Percentiles rank a stretch among this genome's conserved stretches.
phyloP scores from a whole-genome alignment of 2,329 filamentous ascomycete species.

The Alternaria brassicicola region DNA sequence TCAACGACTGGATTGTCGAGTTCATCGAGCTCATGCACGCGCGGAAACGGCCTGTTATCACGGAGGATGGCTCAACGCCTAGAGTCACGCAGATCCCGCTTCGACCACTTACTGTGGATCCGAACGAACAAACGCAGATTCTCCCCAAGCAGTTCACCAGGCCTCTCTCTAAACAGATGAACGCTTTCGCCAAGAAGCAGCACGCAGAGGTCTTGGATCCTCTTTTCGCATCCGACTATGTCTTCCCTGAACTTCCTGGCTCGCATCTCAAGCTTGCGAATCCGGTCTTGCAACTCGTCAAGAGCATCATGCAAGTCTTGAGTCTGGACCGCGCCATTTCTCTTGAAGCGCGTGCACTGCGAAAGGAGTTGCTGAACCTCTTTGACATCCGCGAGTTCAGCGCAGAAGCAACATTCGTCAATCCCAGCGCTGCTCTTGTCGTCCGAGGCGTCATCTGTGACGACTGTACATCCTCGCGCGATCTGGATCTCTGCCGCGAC shows the following conservation, averaged over 20 bases:
- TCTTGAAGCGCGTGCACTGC: conserved; percentile 83
- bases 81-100: conserved; percentile 67
- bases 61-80: conserved; percentile 56
- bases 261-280: conserved; percentile 68
- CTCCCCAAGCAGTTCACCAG: conserved; percentile 85
- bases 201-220: conserved; percentile 88
- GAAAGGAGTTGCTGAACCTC: conserved; percentile 85
- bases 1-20: conserved; percentile 91
- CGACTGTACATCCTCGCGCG: conserved; percentile 85
- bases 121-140: conserved; percentile 67
- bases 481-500: conserved; percentile 92
- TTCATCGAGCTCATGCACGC: conserved; percentile 94
- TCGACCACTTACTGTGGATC: conserved; percentile 59
- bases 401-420: conserved; percentile 82
- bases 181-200: conserved; percentile 79
- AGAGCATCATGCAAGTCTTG: conserved; percentile 89
- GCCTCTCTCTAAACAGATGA: conserved; percentile 87
- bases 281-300: conserved; percentile 87
- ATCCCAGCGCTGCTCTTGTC: conserved; percentile 77
- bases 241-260: conserved; percentile 80
- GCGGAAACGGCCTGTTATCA: conserved; percentile 68
- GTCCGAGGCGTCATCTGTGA: conserved; percentile 82
- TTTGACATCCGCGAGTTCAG: conserved; percentile 97
- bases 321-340: conserved; percentile 89
- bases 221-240: conserved; percentile 84